Conservation (phyloP, 2,329 filamentous ascomycete genomes). For the Pleochaeta shiraiana region DNA sequence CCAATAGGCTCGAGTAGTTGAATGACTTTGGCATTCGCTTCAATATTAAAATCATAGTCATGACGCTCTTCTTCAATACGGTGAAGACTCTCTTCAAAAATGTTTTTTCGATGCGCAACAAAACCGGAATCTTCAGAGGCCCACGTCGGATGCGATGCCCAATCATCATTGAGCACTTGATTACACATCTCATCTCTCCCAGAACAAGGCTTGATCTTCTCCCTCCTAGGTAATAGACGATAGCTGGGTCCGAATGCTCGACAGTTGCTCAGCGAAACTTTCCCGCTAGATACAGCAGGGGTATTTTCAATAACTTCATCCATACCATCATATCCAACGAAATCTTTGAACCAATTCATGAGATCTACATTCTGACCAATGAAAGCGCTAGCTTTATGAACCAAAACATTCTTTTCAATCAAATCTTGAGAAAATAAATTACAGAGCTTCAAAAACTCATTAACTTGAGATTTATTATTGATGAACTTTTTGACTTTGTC, state of each 20-base stretch:
- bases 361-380: slow-evolving; percentile 77
- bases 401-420: slow-evolving; percentile 64
- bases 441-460: slow-evolving; percentile 91
- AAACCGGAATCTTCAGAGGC: slow-evolving; percentile 96
- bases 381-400: slow-evolving; percentile 65
- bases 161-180: slow-evolving; percentile 86
- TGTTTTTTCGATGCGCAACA: slow-evolving; percentile 92
- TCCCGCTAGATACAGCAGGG: slow-evolving; percentile 50
- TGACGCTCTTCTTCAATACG: slow-evolving; percentile 95
- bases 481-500: slow-evolving; percentile 95
- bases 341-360: slow-evolving; percentile 70
- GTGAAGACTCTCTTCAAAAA: slow-evolving; percentile 83
- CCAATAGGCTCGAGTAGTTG: slow-evolving; percentile 89
- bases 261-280: slow-evolving; percentile 89
- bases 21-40: slow-evolving; percentile 84
- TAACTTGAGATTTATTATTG: slow-evolving; percentile 76
- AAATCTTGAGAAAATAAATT: slow-evolving; percentile 89
- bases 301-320: slow-evolving; percentile 64
- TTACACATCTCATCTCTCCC: slow-evolving; percentile 90
- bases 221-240: slow-evolving; percentile 70
- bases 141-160: slow-evolving; percentile 98
- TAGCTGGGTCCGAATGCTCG: slow-evolving; percentile 93
- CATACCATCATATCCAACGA: slow-evolving; percentile 55
- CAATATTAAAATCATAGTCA: slow-evolving; percentile 97
- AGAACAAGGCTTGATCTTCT: slow-evolving; percentile 78